phyloP scores from a whole-genome alignment of 2,329 filamentous ascomycete genomes.

The Zymoseptoria ardabiliae region DNA sequence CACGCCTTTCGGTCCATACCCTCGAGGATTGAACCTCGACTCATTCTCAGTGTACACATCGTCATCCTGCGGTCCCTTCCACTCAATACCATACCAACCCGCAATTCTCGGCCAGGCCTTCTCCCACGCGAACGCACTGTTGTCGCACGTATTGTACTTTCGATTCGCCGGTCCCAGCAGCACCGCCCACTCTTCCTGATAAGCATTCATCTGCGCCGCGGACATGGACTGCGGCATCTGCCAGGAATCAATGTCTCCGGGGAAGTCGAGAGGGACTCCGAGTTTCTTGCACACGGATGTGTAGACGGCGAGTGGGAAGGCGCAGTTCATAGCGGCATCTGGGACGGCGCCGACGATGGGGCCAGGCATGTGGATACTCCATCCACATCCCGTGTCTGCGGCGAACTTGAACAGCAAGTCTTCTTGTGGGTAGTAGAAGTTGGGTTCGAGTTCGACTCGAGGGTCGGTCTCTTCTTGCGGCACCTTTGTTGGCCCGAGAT shows the following conservation, averaged over 20 bases:
- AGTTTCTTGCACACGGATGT: conserved; percentile 40
- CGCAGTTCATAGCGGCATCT: conserved; percentile 46
- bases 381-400: conserved; percentile 31
- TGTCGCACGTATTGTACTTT: conserved; percentile 46
- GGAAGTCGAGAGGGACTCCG: conserved; percentile 37
- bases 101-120: conserved; percentile 44
- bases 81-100: conserved; percentile 36
- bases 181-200: conserved; percentile 46
- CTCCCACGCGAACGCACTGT: conserved; percentile 42
- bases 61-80: conserved; percentile 21
- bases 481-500: conserved; percentile 39
- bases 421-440: conserved; percentile 52
- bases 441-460: conserved; percentile 38
- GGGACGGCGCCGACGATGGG: conserved; percentile 45
- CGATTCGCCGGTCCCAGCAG: conserved; percentile 37
- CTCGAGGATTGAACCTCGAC: conserved; percentile 21
- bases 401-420: conserved; percentile 41
- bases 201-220: conserved; percentile 42
- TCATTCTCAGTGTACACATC: conserved; percentile 20
- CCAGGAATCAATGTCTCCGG: conserved; percentile 41
- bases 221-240: conserved; percentile 36
- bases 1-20: conserved; percentile 24
- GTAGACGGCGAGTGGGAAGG: conserved; percentile 45
- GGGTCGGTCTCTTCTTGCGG: conserved; percentile 45
- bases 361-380: conserved; percentile 43